Percentiles rank a stretch among this genome's conserved stretches.
phyloP scores from a whole-genome alignment of 257 asterid species.

The Euphrasia confusa region DNA sequence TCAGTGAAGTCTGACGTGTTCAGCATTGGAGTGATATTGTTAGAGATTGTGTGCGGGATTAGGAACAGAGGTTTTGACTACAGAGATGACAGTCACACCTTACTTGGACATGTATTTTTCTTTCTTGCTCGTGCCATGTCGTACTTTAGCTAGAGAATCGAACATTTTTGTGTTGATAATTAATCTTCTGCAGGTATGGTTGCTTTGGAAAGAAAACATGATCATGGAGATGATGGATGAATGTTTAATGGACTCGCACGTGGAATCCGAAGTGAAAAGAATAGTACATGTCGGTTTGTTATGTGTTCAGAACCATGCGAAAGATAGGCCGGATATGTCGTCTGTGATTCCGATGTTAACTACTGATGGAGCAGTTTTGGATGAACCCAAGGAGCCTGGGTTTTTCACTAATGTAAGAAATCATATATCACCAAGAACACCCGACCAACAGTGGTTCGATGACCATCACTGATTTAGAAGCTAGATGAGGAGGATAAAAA shows the following conservation, averaged over 20 bases:
- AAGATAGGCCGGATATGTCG: conserved; percentile 37
- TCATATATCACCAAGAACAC: not conserved
- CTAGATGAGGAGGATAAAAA: too few relatives aligned
- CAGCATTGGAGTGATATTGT: conserved; percentile 39
- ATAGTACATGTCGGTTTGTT: conserved; percentile 39
- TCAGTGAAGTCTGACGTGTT: conserved; percentile 44
- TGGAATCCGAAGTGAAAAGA: conserved; percentile 36
- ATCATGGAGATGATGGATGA: conserved; percentile 32
- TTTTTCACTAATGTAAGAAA: conserved; percentile 25
- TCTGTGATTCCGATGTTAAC: conserved; percentile 37
- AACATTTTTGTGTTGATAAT: not conserved
- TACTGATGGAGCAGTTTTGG: conserved; percentile 30
- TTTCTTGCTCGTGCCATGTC: not conserved
- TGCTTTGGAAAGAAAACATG: conserved; percentile 32
- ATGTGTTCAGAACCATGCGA: conserved; percentile 34
- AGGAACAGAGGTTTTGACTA: conserved; percentile 27
- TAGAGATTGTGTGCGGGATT: conserved; percentile 38
- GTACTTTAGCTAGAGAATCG: not conserved
- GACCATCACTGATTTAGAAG: conserved; percentile 22
- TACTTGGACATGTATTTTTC: conserved; percentile 38
- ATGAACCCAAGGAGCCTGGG: conserved; percentile 42
- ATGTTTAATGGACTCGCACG: conserved; percentile 21
- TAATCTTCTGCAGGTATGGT: conserved; percentile 34
- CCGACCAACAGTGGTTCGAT: not conserved
- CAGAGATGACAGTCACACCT: conserved; percentile 17